phyloP scores from a whole-genome alignment of 805 yeast genomes.

The Zygosaccharomyces lentus region DNA sequence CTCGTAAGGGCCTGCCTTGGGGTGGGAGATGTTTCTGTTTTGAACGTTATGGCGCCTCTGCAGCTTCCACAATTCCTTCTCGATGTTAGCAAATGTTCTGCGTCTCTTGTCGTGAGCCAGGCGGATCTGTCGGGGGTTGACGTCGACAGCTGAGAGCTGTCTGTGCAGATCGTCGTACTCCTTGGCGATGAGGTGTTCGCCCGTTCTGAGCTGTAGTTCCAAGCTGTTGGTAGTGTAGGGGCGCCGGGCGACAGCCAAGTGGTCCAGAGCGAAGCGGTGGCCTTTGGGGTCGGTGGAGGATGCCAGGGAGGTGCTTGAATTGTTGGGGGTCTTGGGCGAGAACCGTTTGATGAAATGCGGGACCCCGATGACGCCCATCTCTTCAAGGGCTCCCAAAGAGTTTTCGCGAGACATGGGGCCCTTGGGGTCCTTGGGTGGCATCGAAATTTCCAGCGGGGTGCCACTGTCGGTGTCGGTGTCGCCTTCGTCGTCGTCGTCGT shows the following conservation, averaged over 20 bases:
- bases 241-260: slow-evolving; percentile 3
- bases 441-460: background rate
- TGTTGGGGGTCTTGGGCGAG: slow-evolving; percentile 5
- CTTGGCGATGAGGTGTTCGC: slow-evolving; percentile 20
- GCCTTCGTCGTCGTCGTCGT: background rate
- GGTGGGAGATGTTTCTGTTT: slow-evolving; percentile 18
- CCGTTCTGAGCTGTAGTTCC: slow-evolving; percentile 17
- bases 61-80: slow-evolving; percentile 25
- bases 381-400: slow-evolving; percentile 6
- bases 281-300: background rate
- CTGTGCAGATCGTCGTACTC: slow-evolving; percentile 11
- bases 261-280: background rate
- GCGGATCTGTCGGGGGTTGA: slow-evolving; percentile 1
- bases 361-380: slow-evolving; percentile 11
- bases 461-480: background rate
- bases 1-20: slow-evolving; percentile 20
- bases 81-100: slow-evolving; percentile 14
- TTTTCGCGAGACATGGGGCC: background rate
- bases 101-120: slow-evolving; percentile 11
- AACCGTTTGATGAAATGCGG: slow-evolving; percentile 17
- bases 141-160: slow-evolving; percentile 1
- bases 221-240: slow-evolving; percentile 19
- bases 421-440: background rate
- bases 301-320: background rate
- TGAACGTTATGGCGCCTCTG: slow-evolving; percentile 22